Conservation (phyloP, 2,329 filamentous ascomycete species). For the Aspergillus sp. region DNA sequence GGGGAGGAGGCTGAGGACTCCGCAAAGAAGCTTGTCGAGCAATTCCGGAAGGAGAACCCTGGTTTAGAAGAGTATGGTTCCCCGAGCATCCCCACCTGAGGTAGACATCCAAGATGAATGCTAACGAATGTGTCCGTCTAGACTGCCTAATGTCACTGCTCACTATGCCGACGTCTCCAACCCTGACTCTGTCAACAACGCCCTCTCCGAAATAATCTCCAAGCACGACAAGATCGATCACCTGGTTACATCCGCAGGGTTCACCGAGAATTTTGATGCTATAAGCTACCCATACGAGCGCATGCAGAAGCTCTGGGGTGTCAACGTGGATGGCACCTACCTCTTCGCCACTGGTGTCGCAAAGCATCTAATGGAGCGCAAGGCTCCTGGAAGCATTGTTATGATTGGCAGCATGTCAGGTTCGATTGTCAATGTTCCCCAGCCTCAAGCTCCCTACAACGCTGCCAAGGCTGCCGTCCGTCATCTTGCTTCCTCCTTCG, state of each 20-base stretch:
- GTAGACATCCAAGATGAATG: background rate
- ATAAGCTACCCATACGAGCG: conserved; percentile 88
- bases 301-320: conserved; percentile 89
- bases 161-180: conserved; percentile 88
- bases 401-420: conserved; percentile 97
- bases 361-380: conserved; percentile 83
- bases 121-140: conserved; percentile 34
- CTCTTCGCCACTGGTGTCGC: conserved; percentile 84
- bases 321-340: conserved; percentile 93
- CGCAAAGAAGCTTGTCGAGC: conserved; percentile 72
- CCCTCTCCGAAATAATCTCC: conserved; percentile 70
- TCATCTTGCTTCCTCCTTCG: conserved; percentile 83
- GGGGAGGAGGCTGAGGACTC: conserved; percentile 83
- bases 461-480: conserved; percentile 89
- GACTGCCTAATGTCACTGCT: conserved; percentile 80
- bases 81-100: background rate
- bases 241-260: conserved; percentile 93
- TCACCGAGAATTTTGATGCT: conserved; percentile 94
- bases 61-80: conserved; percentile 65
- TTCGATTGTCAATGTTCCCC: conserved; percentile 90
- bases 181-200: conserved; percentile 74
- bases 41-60: conserved; percentile 80
- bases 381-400: conserved; percentile 81
- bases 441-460: conserved; percentile 92
- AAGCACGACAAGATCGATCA: conserved; percentile 84